These are phyloP conservation scores for Picea engelmannii DNA, from an alignment of 83 land plant species.

Conservation along the genomic window DNA sequence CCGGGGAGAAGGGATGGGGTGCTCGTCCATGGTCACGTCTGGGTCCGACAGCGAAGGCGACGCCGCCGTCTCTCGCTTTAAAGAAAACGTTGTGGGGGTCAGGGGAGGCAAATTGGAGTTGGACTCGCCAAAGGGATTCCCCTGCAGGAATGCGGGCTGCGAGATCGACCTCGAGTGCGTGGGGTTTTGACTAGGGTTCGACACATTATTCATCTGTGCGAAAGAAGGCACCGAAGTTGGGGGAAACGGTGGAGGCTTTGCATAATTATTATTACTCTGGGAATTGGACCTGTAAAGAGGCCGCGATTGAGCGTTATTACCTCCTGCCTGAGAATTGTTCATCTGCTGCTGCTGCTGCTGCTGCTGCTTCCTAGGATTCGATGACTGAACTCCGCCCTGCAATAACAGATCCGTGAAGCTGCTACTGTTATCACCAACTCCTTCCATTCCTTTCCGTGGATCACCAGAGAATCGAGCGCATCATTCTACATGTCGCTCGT, in stretches of 20 bases:
- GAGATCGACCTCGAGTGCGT: constrained; percentile 10
- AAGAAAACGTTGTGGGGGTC: not conserved
- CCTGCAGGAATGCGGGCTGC: constrained; percentile 5
- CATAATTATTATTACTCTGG: not conserved
- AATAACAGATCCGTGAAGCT: constrained; percentile 1
- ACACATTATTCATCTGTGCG: no score
- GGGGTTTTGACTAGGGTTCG: not conserved
- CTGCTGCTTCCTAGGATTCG: not conserved
- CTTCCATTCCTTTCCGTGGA: not conserved
- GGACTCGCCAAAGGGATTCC: constrained; percentile 1
- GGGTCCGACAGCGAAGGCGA: not conserved
- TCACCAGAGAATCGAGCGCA: no score
- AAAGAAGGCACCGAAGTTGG: constrained; percentile 1
- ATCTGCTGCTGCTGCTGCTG: constrained; percentile 3
- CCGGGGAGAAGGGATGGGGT: not conserved
- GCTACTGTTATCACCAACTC: not conserved
- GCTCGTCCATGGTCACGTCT: not conserved
- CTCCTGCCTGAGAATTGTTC: no score
- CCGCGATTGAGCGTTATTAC: no score
- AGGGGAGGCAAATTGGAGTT: not conserved
- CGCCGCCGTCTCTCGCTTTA: not conserved
- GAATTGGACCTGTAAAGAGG: no score
- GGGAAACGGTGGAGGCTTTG: constrained; percentile 7
- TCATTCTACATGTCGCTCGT: no score
- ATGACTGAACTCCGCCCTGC: not conserved